phyloP scores from a whole-genome alignment of 257 asterid genomes.

The Leonotis leonurus region DNA sequence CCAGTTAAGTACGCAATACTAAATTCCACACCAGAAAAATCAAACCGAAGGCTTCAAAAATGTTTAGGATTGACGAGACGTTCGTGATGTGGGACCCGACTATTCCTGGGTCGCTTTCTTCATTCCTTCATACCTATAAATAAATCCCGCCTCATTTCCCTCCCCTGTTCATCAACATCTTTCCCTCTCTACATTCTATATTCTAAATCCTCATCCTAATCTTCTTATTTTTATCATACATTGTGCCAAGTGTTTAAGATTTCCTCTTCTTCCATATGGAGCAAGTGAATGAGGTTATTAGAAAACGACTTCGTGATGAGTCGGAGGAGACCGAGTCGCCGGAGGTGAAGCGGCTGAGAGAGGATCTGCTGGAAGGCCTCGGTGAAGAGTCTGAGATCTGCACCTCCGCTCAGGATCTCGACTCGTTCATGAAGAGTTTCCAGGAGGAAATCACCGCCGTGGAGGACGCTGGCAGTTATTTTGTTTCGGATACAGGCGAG shows the following conservation, averaged over 20 bases:
- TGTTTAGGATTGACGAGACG: slow-evolving; percentile 24
- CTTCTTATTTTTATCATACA: neutral
- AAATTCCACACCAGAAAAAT: slow-evolving; percentile 20
- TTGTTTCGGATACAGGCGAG: slow-evolving; percentile 28
- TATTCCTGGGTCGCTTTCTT: slow-evolving; percentile 29
- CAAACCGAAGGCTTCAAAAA: slow-evolving; percentile 15
- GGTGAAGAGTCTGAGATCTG: slow-evolving; percentile 38
- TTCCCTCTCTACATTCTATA: slow-evolving; percentile 17
- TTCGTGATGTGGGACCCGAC: slow-evolving; percentile 27
- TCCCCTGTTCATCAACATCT: slow-evolving; percentile 2
- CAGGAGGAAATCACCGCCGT: slow-evolving; percentile 39
- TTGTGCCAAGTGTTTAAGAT: neutral
- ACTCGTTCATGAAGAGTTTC: slow-evolving; percentile 60
- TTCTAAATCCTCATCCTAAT: neutral
- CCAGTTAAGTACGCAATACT: slow-evolving; percentile 32
- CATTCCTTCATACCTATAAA: slow-evolving; percentile 17
- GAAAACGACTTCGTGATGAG: slow-evolving; percentile 30
- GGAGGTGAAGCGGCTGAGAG: slow-evolving; percentile 54
- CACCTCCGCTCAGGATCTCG: slow-evolving; percentile 38
- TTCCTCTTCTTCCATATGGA: slow-evolving; percentile 12
- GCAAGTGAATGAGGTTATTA: neutral
- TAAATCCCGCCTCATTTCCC: slow-evolving; percentile 15
- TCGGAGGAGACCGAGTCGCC: slow-evolving; percentile 32
- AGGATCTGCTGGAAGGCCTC: slow-evolving; percentile 36
- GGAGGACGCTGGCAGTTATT: slow-evolving; percentile 1